Evolutionary conservation across 257 asterid genomes (phyloP).

Genomic region (Scutellaria barbata): DNA sequence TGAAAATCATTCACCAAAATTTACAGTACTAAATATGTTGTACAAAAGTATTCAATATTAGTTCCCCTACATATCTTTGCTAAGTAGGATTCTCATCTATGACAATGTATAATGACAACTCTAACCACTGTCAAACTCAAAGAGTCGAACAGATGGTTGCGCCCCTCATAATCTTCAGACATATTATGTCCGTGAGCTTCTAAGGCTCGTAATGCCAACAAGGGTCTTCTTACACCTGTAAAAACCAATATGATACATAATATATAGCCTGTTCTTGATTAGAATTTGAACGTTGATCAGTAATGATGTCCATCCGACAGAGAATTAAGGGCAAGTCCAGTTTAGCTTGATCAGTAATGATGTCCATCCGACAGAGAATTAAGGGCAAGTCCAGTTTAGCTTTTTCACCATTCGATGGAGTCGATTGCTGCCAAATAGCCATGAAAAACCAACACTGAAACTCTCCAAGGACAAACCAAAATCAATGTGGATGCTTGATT

Average conservation of each 20-base stretch:
- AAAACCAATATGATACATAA: slow-evolving; percentile 21
- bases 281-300: slow-evolving; percentile 13
- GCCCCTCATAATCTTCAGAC: too few species aligned
- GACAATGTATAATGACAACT: too few species aligned
- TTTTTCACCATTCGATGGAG: slow-evolving; percentile 28
- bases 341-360: slow-evolving; percentile 17
- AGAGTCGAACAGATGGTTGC: too few species aligned
- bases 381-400: slow-evolving; percentile 9
- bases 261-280: slow-evolving; percentile 16
- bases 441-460: neutral
- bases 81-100: too few species aligned
- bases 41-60: too few species aligned
- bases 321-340: slow-evolving; percentile 12
- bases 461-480: slow-evolving; percentile 13
- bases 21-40: too few species aligned
- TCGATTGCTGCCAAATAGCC: neutral
- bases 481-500: slow-evolving; percentile 10
- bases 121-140: too few species aligned
- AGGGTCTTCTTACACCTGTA: too few species aligned
- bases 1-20: too few species aligned
- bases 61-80: too few species aligned
- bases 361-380: slow-evolving; percentile 17
- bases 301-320: slow-evolving; percentile 13
- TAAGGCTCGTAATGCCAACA: too few species aligned
- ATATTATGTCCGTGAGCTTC: too few species aligned